Conservation (phyloP, 371 early-diverging fungal genomes). For the Syncephalis plumigaleata region DNA sequence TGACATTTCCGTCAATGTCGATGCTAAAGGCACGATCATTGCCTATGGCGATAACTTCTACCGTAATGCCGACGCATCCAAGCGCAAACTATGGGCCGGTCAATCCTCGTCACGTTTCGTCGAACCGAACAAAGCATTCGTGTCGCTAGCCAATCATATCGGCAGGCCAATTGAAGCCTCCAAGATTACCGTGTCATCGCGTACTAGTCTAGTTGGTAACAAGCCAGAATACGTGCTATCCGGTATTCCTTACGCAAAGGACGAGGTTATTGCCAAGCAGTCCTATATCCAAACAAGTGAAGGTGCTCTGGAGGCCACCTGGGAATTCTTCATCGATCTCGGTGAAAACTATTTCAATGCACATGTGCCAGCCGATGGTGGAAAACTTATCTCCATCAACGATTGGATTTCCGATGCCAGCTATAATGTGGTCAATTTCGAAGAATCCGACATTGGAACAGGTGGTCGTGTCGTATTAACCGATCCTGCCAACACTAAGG, state of each 20-base stretch:
- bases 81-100: too few relatives aligned
- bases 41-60: too few relatives aligned
- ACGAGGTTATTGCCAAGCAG: neutral
- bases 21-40: neutral
- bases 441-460: neutral
- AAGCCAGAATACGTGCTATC: too few relatives aligned
- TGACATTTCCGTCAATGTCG: neutral
- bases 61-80: too few relatives aligned
- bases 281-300: neutral
- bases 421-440: neutral
- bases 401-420: neutral
- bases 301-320: neutral
- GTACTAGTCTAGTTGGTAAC: too few relatives aligned
- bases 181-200: too few relatives aligned
- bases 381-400: neutral
- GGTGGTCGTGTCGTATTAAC: too few relatives aligned
- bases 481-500: neutral
- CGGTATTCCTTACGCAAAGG: neutral
- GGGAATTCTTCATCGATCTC: neutral
- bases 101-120: too few relatives aligned
- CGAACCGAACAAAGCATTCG: too few relatives aligned
- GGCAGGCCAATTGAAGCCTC: too few relatives aligned
- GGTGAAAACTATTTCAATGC: neutral
- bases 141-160: too few relatives aligned
- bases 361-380: neutral